These are phyloP conservation scores for Dalbergia cultrata DNA, from an alignment of 306 rosid genomes.

Conservation along the genomic window DNA sequence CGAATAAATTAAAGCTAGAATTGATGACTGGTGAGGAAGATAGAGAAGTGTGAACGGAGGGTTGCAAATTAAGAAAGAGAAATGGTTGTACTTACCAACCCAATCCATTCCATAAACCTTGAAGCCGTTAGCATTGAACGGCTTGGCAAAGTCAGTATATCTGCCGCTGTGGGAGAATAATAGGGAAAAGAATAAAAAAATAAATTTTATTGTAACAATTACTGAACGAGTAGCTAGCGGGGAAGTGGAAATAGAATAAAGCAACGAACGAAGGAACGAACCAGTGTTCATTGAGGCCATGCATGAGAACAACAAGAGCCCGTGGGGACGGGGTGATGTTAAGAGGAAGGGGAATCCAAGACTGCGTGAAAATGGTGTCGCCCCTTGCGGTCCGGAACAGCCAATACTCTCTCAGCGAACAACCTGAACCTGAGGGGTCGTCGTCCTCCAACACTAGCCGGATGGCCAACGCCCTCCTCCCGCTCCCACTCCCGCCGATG, in stretches of 20 bases:
- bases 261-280: neutral
- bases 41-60: no score
- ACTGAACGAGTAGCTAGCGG: neutral
- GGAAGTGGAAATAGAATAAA: no score
- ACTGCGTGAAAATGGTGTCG: conserved; percentile 80
- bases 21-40: no score
- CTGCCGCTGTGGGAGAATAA: conserved; percentile 71
- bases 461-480: no score
- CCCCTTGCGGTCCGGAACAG: conserved; percentile 49
- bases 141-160: conserved; percentile 80
- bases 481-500: no score
- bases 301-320: conserved; percentile 85
- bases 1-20: conserved; percentile 1
- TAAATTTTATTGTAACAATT: neutral
- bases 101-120: conserved; percentile 97
- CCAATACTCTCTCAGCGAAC: no score
- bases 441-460: no score
- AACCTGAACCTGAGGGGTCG: no score
- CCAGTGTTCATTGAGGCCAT: conserved; percentile 98
- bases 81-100: conserved; percentile 72
- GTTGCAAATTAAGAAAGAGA: no score
- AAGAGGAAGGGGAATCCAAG: conserved; percentile 71
- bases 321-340: conserved; percentile 61
- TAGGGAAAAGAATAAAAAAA: neutral
- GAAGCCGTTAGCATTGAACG: conserved; percentile 78